Evolutionary conservation across 202 grass and related monocot species (phyloP).

Genomic region (Schoenoplectus tabernaemontani): DNA sequence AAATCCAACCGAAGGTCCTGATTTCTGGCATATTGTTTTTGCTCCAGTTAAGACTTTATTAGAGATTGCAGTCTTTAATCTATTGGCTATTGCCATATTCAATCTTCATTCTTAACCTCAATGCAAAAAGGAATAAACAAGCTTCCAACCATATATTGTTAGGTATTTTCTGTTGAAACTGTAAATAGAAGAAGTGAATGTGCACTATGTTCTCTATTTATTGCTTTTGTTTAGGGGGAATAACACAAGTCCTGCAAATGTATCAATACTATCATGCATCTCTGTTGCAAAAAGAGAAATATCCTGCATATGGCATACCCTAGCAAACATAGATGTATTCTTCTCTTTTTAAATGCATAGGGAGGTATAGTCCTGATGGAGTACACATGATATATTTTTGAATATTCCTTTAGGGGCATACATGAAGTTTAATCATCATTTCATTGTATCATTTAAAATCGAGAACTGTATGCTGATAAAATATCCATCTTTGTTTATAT

Average conservation of each 20-base stretch:
- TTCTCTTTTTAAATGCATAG: not conserved
- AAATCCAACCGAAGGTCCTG: not conserved
- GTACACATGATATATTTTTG: not conserved
- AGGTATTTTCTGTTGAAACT: not conserved
- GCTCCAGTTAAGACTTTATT: not conserved
- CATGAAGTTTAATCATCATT: not conserved
- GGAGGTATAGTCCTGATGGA: not conserved
- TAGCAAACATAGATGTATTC: not conserved
- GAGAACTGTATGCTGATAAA: not conserved
- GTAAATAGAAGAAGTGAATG: not conserved
- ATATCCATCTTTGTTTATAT: not conserved
- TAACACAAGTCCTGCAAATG: not conserved
- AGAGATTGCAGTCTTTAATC: not conserved
- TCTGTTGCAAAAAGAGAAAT: not conserved
- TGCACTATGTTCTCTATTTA: not conserved
- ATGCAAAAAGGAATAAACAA: not conserved
- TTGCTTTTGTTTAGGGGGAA: not conserved
- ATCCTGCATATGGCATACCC: not conserved
- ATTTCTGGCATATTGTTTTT: not conserved
- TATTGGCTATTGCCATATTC: no score
- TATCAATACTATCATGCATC: constrained; percentile 7
- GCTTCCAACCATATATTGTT: not conserved
- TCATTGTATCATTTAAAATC: not conserved
- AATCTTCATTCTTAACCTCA: not conserved
- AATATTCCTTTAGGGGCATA: not conserved